These are phyloP conservation scores for Nothophoma quercina DNA, from an alignment of 2,329 filamentous ascomycete species.

Conservation along the genomic window DNA sequence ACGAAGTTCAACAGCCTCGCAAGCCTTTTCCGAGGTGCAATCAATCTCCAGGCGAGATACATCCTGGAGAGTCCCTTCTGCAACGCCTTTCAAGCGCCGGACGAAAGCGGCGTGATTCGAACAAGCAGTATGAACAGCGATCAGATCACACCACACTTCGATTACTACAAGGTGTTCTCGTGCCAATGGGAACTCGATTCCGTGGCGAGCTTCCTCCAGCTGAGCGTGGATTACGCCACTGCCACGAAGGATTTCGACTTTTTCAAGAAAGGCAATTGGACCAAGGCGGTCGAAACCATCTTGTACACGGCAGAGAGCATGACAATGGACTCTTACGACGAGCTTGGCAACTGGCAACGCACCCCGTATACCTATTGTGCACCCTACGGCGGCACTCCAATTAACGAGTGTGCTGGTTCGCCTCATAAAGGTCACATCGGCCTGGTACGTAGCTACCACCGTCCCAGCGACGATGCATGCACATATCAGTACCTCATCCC, in stretches of 20 bases:
- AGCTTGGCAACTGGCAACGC: constrained; percentile 52
- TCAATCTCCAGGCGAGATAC: constrained; percentile 75
- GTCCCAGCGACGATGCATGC: constrained; percentile 59
- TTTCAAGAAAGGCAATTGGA: constrained; percentile 57
- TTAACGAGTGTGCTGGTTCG: constrained; percentile 62
- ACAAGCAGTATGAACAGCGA: constrained; percentile 52
- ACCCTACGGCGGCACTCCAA: constrained; percentile 52
- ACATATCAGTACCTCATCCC: constrained; percentile 60
- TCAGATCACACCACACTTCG: constrained; percentile 53
- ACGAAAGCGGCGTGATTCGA: constrained; percentile 52
- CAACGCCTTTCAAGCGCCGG: constrained; percentile 61
- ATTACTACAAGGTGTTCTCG: constrained; percentile 56
- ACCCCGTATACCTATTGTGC: constrained; percentile 57
- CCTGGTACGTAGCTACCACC: constrained; percentile 57
- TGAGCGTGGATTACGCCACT: constrained; percentile 56
- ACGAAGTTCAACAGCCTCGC: constrained; percentile 60
- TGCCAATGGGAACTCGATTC: constrained; percentile 63
- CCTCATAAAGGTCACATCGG: constrained; percentile 58
- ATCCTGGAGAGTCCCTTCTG: constrained; percentile 65
- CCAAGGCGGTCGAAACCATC: constrained; percentile 52
- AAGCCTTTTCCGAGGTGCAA: constrained; percentile 71
- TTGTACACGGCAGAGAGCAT: constrained; percentile 55
- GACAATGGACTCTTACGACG: constrained; percentile 57
- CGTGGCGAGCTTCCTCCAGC: constrained; percentile 58
- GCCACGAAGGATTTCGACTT: constrained; percentile 56